These are phyloP conservation scores for Violaceomyces palustris DNA, from an alignment of 1,284 basidiomycete species.

Conservation along the genomic window DNA sequence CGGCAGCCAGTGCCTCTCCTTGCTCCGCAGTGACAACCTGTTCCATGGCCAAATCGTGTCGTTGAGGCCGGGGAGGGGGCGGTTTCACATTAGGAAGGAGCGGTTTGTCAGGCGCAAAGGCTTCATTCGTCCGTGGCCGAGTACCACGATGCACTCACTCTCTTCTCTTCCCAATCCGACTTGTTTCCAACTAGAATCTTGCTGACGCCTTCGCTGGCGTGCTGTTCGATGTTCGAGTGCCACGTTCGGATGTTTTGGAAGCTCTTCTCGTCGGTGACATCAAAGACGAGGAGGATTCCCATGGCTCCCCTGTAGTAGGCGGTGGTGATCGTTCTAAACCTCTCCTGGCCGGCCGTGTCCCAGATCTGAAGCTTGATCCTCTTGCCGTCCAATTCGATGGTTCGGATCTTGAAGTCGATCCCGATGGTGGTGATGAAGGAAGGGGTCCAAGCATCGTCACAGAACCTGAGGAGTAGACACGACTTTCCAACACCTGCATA, in stretches of 20 bases:
- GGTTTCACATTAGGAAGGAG: too few relatives aligned
- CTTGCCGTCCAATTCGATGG: constrained; percentile 92
- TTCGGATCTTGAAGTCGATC: constrained; percentile 65
- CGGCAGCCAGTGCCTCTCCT: constrained; percentile 66
- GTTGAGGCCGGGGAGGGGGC: too few relatives aligned
- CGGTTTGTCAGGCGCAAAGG: constrained; percentile 51
- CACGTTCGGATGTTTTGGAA: constrained; percentile 99
- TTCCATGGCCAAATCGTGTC: constrained; percentile 15
- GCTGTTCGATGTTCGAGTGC: constrained; percentile 97
- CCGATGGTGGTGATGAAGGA: constrained; percentile 99
- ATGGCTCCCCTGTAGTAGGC: constrained; percentile 99
- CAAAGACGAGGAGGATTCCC: constrained; percentile 97
- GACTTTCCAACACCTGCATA: constrained; percentile 75
- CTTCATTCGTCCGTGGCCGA: constrained; percentile 43
- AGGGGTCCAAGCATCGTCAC: constrained; percentile 99
- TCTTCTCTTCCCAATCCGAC: constrained; percentile 97
- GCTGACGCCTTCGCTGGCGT: constrained; percentile 96
- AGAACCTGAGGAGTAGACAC: constrained; percentile 95
- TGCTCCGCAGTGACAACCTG: constrained; percentile 75
- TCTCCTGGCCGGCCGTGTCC: constrained; percentile 98
- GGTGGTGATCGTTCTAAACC: constrained; percentile 97
- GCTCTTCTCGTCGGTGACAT: constrained; percentile 94
- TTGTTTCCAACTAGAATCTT: constrained; percentile 99
- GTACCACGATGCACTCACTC: constrained; percentile 90
- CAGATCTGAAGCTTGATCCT: constrained; percentile 97